Base-by-base conservation (phyloP, 1,284 basidiomycete species). In the Austroboletus rostrupii region DNA sequence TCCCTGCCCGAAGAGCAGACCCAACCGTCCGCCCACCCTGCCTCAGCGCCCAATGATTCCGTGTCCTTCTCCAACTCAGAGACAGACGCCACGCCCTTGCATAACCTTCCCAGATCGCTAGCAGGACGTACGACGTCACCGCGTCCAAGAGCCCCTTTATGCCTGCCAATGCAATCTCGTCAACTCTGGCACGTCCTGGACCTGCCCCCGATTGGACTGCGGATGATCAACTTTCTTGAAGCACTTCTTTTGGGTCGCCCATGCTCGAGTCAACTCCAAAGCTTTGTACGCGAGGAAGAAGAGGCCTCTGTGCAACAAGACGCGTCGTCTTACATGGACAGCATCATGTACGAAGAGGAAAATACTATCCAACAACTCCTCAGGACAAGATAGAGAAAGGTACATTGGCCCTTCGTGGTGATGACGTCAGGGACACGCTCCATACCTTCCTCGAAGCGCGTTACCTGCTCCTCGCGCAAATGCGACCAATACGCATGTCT, bases 181-280 rank as follows among this genome's bases (percentile, higher is more conserved):
- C 87, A 4, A 90, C 87, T 1, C 87, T 87, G 13, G 83, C 86
- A n/a, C 80, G 59, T 53, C 61, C 53, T 32, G 70, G 67, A 41
- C 63, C 65, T 52, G 59, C 62, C 0, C 59, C 73, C 29, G 66
- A 77, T 51, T 73, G 61, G 29, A 68, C 61, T 17, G 67, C 70
- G 37, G 74, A 74, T 38, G 78, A 78, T 33, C 64, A 69, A 17
- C 74, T 80, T 2, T 83, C 85, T 21, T 87, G 87, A 86, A 75
- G 77, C 37, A 71, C 76, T 16, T 84, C 86, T 3, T 63, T 90
- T 40, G 87, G 90, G 61, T 86, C 85, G 1, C 90, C 92, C 9
- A 80, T 92, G 44, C 72, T 92, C 48, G 54, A 75, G 82, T 41
- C 80, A 88, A 50, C 70, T 92, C 3, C 77, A 78, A 52, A 78